Base-by-base conservation (phyloP, 306 rosid genomes). In the Dryas octopetala region DNA sequence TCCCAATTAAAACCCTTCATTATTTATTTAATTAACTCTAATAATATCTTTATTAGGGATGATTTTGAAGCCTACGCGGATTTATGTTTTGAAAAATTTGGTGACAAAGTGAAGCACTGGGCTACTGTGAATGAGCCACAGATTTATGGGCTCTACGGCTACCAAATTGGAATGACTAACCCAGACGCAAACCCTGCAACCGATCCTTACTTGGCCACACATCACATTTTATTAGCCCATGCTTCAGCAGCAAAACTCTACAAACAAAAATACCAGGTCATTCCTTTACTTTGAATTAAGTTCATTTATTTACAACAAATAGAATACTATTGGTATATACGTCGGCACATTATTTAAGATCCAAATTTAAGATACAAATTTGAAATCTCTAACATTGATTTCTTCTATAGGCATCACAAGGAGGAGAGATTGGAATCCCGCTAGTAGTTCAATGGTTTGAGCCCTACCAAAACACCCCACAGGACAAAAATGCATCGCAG, bases 41-140 rank as follows among this genome's bases (percentile, higher is more conserved):
- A 5, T 45, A 44, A 4, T n/a, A 0, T 64, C 7, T 16, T n/a
- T 43, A 63, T 16, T 0, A 64, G 69, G 4, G 69, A 44, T 50
- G 69, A 64, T 15, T 64, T 64, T 19, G 44, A 16, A 44, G 69
- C 69, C 10, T 64, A 64, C 44, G 69, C 69, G 6, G 69, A 64
- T 16, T 44, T 64, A 45, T 64, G 69, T 44, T 64, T 64, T 50
- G n/a, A 64, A 44, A 64, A 51, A 16, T 64, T 64, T 44, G 69
- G 69, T 1, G 69, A 65, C 44, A 51, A 50, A 65, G 69, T 65
- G 69, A 65, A 65, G 69, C 16, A 65, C 38, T 65, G 69, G 69
- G 69, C 69, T 16, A 65, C 69, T n/a, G 44, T 65, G 51, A 65
- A 65, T n/a, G 69, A 65, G 38, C 69, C 69, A 8, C 69, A 65